phyloP scores from a whole-genome alignment of 2,329 filamentous ascomycete species.

The Colletotrichum camelliae region DNA sequence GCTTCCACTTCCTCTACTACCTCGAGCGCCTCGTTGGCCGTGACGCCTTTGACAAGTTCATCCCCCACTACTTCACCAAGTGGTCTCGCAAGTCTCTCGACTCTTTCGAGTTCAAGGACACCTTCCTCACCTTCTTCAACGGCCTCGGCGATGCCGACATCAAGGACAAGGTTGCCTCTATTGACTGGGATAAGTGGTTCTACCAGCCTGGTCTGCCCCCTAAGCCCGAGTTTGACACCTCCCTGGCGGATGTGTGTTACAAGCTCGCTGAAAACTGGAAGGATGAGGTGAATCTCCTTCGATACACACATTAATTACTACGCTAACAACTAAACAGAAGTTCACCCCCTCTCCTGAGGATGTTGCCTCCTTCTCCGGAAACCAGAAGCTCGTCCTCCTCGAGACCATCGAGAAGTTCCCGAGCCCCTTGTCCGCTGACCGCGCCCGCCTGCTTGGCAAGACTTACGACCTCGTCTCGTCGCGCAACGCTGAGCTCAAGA shows the following conservation, averaged over 20 bases:
- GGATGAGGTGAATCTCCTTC: conserved; percentile 48
- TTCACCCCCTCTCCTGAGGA: conserved; percentile 73
- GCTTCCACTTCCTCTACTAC: conserved; percentile 91
- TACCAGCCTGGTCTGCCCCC: conserved; percentile 87
- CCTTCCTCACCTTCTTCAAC: conserved; percentile 84
- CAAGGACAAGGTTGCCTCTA: conserved; percentile 67
- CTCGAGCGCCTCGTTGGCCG: conserved; percentile 86
- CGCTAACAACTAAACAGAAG: conserved; percentile 38
- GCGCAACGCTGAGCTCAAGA: conserved; percentile 85
- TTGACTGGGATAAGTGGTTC: conserved; percentile 92
- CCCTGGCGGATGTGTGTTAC: conserved; percentile 85
- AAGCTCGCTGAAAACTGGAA: conserved; percentile 83
- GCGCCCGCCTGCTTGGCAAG: conserved; percentile 74
- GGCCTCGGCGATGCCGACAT: conserved; percentile 65
- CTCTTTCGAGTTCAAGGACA: conserved; percentile 92
- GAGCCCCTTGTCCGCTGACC: conserved; percentile 65
- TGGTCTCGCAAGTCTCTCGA: conserved; percentile 89
- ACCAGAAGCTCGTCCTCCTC: conserved; percentile 91
- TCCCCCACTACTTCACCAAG: conserved; percentile 89
- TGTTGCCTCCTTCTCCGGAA: conserved; percentile 76
- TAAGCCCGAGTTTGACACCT: conserved; percentile 90
- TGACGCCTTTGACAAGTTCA: conserved; percentile 92
- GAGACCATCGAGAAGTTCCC: conserved; percentile 76
- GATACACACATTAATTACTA: background rate
- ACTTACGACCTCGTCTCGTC: conserved; percentile 77